phyloP scores from a whole-genome alignment of 192 early-diverging fungal genomes.

The Linnemannia exigua region DNA sequence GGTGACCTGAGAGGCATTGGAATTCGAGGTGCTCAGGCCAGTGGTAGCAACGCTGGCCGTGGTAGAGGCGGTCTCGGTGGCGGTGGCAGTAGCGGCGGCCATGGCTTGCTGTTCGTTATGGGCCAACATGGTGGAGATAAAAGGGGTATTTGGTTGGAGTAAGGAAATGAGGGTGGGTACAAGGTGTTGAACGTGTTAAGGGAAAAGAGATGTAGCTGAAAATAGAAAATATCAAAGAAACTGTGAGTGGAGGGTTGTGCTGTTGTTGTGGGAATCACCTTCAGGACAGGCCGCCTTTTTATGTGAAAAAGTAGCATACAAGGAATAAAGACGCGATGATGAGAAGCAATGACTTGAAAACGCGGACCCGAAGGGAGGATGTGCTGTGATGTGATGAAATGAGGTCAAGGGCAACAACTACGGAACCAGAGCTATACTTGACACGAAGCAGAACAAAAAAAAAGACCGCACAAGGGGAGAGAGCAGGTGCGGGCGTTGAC shows the following conservation, averaged over 20 bases:
- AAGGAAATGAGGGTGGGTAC: no score
- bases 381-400: no score
- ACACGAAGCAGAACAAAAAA: neutral
- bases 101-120: conserved; percentile 28
- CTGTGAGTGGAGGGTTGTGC: neutral
- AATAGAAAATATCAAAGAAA: neutral
- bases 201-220: no score
- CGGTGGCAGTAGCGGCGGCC: neutral
- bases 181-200: no score
- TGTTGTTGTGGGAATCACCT: no score
- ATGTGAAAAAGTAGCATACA: neutral
- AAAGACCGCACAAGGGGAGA: conserved; percentile 1
- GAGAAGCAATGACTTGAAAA: neutral
- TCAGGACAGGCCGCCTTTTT: neutral
- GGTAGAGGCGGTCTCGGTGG: neutral
- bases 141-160: neutral
- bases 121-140: conserved; percentile 11
- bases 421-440: neutral
- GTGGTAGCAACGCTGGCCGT: neutral
- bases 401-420: no score
- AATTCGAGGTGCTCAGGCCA: neutral
- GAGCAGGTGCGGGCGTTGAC: neutral
- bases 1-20: neutral
- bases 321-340: no score
- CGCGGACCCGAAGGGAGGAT: neutral